Conservation (phyloP, 768 basidiomycete genomes). For the Leccinum disarticulatum region DNA sequence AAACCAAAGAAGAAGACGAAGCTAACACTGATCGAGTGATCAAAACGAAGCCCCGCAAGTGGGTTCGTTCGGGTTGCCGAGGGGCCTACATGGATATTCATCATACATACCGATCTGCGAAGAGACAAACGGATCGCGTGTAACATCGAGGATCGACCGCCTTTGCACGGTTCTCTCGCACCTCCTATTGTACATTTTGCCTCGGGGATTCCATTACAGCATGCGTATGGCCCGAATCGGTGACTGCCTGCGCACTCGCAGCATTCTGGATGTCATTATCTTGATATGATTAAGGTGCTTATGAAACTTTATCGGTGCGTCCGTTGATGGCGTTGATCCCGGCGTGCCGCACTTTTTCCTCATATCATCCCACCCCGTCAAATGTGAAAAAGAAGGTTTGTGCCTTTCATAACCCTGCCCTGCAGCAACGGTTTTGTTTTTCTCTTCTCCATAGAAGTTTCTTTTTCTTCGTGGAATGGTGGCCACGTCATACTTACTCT, state of each 20-base stretch:
- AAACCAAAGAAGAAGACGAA: conserved; percentile 28
- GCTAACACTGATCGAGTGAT: conserved; percentile 26
- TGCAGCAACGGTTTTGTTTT: neutral
- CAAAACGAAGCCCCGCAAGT: conserved; percentile 12
- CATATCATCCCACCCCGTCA: conserved; percentile 13
- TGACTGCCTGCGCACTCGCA: conserved; percentile 13
- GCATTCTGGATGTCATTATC: conserved; percentile 22
- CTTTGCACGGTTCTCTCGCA: conserved; percentile 5
- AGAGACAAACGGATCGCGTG: conserved; percentile 12
- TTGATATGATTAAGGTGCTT: conserved; percentile 24
- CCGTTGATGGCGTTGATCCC: conserved; percentile 30
- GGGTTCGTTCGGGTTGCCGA: conserved; percentile 20
- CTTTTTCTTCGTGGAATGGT: conserved; percentile 18
- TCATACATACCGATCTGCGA: conserved; percentile 18
- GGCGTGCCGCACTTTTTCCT: conserved; percentile 17
- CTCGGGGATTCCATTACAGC: conserved; percentile 25
- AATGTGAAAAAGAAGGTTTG: conserved; percentile 25
- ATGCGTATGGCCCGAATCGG: conserved; percentile 13
- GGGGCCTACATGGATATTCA: conserved; percentile 9
- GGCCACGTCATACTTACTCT: conserved; percentile 18
- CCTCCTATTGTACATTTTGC: conserved; percentile 10
- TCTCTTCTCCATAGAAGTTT: conserved; percentile 19
- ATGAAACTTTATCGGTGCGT: conserved; percentile 30
- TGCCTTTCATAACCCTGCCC: conserved; percentile 12
- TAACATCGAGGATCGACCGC: conserved; percentile 23